Evolutionary conservation across 1,139 yeast genomes (phyloP).

Genomic region (Pichia sp.): DNA sequence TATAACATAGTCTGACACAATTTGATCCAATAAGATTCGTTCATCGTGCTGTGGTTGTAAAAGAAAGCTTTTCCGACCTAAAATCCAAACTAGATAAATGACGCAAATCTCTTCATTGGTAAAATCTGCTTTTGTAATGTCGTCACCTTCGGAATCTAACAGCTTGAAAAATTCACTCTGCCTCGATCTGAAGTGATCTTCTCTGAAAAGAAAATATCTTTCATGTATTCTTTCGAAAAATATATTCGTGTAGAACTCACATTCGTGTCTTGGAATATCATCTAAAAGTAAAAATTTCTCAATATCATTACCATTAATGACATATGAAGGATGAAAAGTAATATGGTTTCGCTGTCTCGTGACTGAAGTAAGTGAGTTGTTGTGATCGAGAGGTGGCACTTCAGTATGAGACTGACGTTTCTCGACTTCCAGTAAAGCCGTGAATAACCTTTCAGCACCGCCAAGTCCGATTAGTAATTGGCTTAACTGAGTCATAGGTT

Average conservation of each 20-base stretch:
- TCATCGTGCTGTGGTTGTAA: background rate
- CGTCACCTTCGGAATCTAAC: constrained; percentile 1
- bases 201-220: constrained; percentile 34
- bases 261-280: constrained; percentile 27
- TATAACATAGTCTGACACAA: constrained; percentile 11
- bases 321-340: constrained; percentile 8
- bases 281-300: constrained; percentile 28
- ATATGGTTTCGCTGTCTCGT: constrained; percentile 1
- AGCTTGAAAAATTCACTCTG: constrained; percentile 30
- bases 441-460: constrained; percentile 35
- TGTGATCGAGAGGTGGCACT: constrained; percentile 6
- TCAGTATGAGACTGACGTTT: constrained; percentile 28
- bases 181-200: constrained; percentile 27
- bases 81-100: constrained; percentile 37
- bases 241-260: constrained; percentile 31
- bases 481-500: constrained; percentile 13
- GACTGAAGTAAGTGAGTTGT: constrained; percentile 10
- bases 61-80: constrained; percentile 28
- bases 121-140: constrained; percentile 12
- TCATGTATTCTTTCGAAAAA: constrained; percentile 37
- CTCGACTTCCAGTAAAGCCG: constrained; percentile 32
- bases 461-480: constrained; percentile 14
- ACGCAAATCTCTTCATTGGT: constrained; percentile 32
- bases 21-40: constrained; percentile 3
- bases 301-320: constrained; percentile 18